Conservation (phyloP, 192 early-diverging fungal species). For the Rhizophagus prolifer region DNA sequence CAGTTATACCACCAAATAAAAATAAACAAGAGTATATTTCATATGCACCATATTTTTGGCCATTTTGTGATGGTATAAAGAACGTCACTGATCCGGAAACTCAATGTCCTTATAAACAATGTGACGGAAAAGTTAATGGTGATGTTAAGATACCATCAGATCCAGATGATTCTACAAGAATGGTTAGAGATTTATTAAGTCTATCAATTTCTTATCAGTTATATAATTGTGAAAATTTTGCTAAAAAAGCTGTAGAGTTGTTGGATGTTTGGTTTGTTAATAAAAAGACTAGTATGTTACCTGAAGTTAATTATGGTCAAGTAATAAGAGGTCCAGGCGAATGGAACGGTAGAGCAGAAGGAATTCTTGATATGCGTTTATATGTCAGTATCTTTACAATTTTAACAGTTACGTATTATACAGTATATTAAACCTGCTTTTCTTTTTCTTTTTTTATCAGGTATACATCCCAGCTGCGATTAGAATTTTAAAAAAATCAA, state of each 20-base stretch:
- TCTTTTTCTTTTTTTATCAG: not conserved
- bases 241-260: not conserved
- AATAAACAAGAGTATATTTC: conserved; percentile 13
- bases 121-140: not conserved
- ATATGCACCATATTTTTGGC: conserved; percentile 15
- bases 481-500: not conserved
- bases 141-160: not conserved
- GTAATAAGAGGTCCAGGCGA: not conserved
- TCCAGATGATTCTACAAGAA: not conserved
- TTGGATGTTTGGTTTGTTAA: not conserved
- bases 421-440: too few relatives aligned
- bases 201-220: not conserved
- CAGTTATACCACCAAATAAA: not conserved
- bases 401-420: not conserved
- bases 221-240: conserved; percentile 8
- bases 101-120: conserved; percentile 9
- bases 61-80: not conserved
- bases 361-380: conserved; percentile 1
- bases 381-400: not conserved
- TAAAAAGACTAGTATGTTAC: not conserved
- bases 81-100: not conserved
- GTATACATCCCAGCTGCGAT: not conserved
- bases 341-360: conserved; percentile 2
- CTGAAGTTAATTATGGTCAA: not conserved
- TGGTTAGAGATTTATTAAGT: not conserved